Base-by-base conservation (phyloP, 2,329 filamentous ascomycete species). In the Fusarium penzigii region DNA sequence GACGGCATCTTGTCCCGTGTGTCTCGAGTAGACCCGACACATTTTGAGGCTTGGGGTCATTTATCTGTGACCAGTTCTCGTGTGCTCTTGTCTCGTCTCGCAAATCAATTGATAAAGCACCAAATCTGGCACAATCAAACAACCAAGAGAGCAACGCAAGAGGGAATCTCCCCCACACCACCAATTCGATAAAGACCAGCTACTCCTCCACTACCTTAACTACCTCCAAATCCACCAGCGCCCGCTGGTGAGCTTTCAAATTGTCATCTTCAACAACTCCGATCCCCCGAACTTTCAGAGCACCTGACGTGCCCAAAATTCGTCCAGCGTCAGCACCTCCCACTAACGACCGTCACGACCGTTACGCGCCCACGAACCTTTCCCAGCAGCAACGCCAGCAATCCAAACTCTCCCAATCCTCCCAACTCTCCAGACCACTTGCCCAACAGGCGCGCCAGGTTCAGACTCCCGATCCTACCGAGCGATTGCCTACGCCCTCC, bases 291-390 rank as follows among this genome's bases (percentile, higher is more conserved):
- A 58, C 63, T 45, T 59, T 48, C 49, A 55, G 53, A 54, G 69
- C 71, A 71, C 75, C 74, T 72, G 75, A 74, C 68, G 74, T 77
- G 76, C 74, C 75, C 63, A 72, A 68, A 67, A 70, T 68, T 70
- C 72, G 65, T 51, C 64, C 71, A 58, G 64, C 68, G 45, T 65
- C 68, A 43, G 64, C 67, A 61, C 68, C 68, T 79, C 67, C 32
- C 13, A 36, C 32, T 36, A 36, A 80, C 75, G 79, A 82, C 78
- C 75, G 74, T 78, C 72, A 81, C 81, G 78, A 81, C 67, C 72
- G 64, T 71, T 68, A 81, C 78, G 78, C 78, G 66, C 70, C 72
- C 64, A 72, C 72, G 66, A 68, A 71, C 55, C 58, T 65, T 62
- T 65, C 68, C 68, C 73, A 74, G 70, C 74, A 73, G 70, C 75